phyloP scores from a whole-genome alignment of 2,329 filamentous ascomycete species.

The Fonsecaea erecta region DNA sequence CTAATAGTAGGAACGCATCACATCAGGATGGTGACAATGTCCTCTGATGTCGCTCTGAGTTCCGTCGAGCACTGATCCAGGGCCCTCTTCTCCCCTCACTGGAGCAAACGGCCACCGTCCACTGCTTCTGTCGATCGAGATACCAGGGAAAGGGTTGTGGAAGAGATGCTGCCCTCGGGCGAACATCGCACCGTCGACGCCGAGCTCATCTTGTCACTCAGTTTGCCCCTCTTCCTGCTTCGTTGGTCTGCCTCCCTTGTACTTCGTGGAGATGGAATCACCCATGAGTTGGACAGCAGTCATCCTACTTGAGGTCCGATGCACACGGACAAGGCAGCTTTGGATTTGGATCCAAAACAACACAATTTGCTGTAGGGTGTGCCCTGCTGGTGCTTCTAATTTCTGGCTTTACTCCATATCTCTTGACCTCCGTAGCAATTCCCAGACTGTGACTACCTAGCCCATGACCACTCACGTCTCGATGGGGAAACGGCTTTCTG shows the following conservation, averaged over 20 bases:
- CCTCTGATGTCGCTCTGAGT: no score
- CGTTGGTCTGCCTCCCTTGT: no score
- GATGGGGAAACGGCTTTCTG: background rate
- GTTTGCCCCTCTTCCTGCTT: background rate
- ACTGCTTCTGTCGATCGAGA: background rate
- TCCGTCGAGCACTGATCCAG: background rate
- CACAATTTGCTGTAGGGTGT: no score
- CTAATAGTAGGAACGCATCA: no score
- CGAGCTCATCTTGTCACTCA: background rate
- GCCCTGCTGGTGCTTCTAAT: background rate
- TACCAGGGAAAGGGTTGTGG: background rate
- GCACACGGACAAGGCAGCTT: no score
- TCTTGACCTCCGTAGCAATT: background rate
- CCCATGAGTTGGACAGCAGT: no score
- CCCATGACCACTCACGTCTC: no score
- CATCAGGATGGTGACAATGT: no score
- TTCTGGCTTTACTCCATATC: background rate
- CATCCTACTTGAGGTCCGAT: no score
- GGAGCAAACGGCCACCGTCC: background rate
- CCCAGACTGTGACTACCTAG: background rate
- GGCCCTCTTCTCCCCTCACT: background rate
- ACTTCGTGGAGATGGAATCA: no score
- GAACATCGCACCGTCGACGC: background rate
- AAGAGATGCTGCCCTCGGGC: background rate
- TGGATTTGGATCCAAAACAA: no score